phyloP scores from a whole-genome alignment of 345 rosid genomes.

The Sapria himalayana region DNA sequence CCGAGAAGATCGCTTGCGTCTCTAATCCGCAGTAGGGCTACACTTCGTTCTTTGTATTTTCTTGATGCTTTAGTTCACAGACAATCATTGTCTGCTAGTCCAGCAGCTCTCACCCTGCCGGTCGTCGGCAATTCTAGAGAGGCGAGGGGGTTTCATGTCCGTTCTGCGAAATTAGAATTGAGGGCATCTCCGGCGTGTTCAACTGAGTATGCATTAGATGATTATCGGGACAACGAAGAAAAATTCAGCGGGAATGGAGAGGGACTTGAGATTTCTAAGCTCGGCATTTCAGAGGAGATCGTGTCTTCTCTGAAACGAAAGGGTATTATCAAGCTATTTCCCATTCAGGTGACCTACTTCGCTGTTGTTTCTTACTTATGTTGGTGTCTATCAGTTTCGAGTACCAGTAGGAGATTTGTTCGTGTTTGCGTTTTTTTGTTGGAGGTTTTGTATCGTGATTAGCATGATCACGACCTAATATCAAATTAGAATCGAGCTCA shows the following conservation, averaged over 20 bases:
- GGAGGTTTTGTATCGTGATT: too few relatives aligned
- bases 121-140: too few relatives aligned
- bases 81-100: too few relatives aligned
- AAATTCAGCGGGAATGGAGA: constrained; percentile 20
- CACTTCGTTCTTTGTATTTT: too few relatives aligned
- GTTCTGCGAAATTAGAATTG: constrained; percentile 27
- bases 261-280: constrained; percentile 44
- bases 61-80: too few relatives aligned
- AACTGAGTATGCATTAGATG: constrained; percentile 35
- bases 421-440: background rate
- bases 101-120: too few relatives aligned
- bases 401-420: too few relatives aligned
- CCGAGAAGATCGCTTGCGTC: too few relatives aligned
- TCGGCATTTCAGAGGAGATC: constrained; percentile 59
- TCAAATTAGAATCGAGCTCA: too few relatives aligned
- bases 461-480: too few relatives aligned
- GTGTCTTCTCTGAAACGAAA: constrained; percentile 39
- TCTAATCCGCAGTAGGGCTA: too few relatives aligned
- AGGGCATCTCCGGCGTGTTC: constrained; percentile 17
- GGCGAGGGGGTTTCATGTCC: constrained; percentile 27
- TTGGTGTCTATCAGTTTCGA: background rate
- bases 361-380: background rate
- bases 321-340: constrained; percentile 60
- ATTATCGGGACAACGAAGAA: constrained; percentile 22
- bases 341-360: constrained; percentile 45